Conservation (phyloP, 139 green algal species). For the Closterium sp. region DNA sequence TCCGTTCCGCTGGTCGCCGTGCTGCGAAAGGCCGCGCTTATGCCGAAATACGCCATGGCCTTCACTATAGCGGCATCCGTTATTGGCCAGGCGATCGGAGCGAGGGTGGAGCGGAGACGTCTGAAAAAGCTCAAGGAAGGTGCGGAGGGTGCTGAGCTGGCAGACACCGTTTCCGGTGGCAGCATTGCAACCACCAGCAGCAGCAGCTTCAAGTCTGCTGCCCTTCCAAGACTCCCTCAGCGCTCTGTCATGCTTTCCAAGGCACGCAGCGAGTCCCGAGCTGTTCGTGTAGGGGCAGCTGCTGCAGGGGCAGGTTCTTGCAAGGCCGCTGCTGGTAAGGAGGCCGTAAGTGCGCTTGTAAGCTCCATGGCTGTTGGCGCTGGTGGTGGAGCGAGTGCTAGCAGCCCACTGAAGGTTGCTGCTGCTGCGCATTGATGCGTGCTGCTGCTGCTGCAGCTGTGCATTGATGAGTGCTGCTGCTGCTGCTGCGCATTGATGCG, state of each 20-base stretch:
- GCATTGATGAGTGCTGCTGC: neutral
- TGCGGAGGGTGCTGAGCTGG: neutral
- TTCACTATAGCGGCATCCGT: constrained; percentile 74
- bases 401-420: neutral
- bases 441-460: too few relatives aligned
- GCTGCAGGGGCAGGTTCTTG: neutral
- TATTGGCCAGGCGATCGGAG: constrained; percentile 61
- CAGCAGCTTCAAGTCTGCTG: neutral
- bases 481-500: too few relatives aligned
- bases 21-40: constrained; percentile 83
- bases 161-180: neutral
- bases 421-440: too few relatives aligned
- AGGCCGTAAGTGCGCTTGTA: neutral
- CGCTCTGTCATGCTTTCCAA: neutral
- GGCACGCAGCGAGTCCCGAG: neutral
- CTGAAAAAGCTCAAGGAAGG: neutral
- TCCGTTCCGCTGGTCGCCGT: constrained; percentile 84
- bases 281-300: neutral
- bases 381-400: neutral
- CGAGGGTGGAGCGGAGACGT: constrained; percentile 17
- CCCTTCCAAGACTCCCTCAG: neutral
- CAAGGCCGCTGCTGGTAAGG: neutral
- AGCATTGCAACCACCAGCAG: neutral
- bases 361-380: neutral
- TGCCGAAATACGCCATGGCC: constrained; percentile 75